Conservation (phyloP, 2,329 filamentous ascomycete genomes). For the Ophiostoma triangulosporum region DNA sequence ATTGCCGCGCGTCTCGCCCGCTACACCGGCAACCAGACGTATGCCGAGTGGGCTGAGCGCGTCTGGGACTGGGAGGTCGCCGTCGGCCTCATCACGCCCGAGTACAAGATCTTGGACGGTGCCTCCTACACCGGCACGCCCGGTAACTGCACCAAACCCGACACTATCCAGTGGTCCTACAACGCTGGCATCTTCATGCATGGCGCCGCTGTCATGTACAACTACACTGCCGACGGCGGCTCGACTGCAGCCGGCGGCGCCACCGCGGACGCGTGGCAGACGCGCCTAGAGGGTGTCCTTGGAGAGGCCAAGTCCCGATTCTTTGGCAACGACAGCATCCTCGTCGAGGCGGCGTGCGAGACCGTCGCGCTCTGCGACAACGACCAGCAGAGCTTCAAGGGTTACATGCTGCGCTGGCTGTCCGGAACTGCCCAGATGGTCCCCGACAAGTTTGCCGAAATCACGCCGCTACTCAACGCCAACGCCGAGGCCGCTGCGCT, state of each 20-base stretch:
- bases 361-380: slow-evolving; percentile 45
- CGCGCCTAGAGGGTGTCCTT: slow-evolving; percentile 45
- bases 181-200: slow-evolving; percentile 55
- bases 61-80: slow-evolving; percentile 52
- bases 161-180: slow-evolving; percentile 54
- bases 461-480: slow-evolving; percentile 37
- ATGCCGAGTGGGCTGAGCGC: slow-evolving; percentile 60
- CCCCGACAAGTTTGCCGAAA: slow-evolving; percentile 34
- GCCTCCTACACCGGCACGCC: slow-evolving; percentile 27
- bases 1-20: slow-evolving; percentile 56
- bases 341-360: slow-evolving; percentile 58
- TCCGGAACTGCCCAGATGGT: slow-evolving; percentile 40
- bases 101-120: slow-evolving; percentile 46
- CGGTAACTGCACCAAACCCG: slow-evolving; percentile 34
- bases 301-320: slow-evolving; percentile 38
- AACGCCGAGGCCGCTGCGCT: slow-evolving; percentile 38
- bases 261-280: slow-evolving; percentile 35
- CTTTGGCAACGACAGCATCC: slow-evolving; percentile 40
- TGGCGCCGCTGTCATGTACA: slow-evolving; percentile 47
- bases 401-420: slow-evolving; percentile 57
- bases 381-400: slow-evolving; percentile 66
- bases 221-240: slow-evolving; percentile 37
- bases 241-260: slow-evolving; percentile 22
- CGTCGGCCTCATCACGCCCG: slow-evolving; percentile 40
- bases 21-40: slow-evolving; percentile 69